These are phyloP conservation scores for Suillus occidentalis DNA, from an alignment of 768 basidiomycete species.

Conservation along the genomic window DNA sequence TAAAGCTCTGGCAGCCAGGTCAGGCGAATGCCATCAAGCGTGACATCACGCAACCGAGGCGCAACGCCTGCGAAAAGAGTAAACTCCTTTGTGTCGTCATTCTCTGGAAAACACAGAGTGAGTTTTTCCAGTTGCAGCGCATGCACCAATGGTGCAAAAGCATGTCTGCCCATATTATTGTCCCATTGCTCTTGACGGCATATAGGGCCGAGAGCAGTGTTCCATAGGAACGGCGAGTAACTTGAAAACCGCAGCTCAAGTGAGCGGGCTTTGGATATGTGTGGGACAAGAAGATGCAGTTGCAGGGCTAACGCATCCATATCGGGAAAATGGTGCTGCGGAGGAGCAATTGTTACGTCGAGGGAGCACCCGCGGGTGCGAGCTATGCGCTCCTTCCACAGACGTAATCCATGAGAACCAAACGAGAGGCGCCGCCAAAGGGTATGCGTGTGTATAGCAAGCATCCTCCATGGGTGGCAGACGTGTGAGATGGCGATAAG, in stretches of 20 bases:
- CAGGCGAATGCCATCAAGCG: conserved; percentile 64
- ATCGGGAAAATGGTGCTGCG: conserved; percentile 21
- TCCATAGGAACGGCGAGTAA: conserved; percentile 67
- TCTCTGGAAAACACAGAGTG: conserved; percentile 56
- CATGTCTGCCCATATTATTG: conserved; percentile 9
- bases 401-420: conserved; percentile 40
- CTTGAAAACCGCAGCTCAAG: conserved; percentile 55
- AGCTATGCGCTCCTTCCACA: conserved; percentile 64
- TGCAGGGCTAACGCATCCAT: conserved; percentile 54
- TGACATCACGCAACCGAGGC: conserved; percentile 54
- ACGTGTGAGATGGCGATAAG: conserved; percentile 69
- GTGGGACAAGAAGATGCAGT: conserved; percentile 52
- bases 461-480: conserved; percentile 61
- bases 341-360: conserved; percentile 52
- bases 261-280: conserved; percentile 60
- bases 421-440: conserved; percentile 67
- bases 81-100: conserved; percentile 71
- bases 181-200: conserved; percentile 36
- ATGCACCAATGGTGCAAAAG: conserved; percentile 27
- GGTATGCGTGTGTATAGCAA: conserved; percentile 57
- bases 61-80: conserved; percentile 61
- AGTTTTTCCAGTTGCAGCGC: conserved; percentile 54
- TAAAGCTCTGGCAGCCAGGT: conserved; percentile 65
- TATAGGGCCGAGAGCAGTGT: conserved; percentile 57
- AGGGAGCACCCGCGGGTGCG: conserved; percentile 63